Base-by-base conservation (phyloP, 2,329 filamentous ascomycete genomes). In the Bipolaris cookei region DNA sequence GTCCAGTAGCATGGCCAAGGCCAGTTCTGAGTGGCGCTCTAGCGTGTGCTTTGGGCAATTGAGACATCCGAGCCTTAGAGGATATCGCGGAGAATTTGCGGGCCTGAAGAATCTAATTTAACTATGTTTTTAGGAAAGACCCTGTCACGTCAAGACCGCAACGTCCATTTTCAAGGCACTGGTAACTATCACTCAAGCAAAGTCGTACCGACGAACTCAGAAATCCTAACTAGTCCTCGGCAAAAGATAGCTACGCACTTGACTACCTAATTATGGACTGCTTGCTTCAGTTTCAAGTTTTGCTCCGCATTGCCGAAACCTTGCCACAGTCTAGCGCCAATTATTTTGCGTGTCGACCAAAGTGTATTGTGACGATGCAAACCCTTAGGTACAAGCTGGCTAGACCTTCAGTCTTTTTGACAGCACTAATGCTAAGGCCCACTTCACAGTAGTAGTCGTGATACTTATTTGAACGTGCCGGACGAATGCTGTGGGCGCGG, bases 21-120 rank as follows among this genome's bases (percentile, higher is more conserved):
- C 28, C 38, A 35, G 41, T 43, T 13, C 35, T 20, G 30, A 28
- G 35, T 35, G 53, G 46, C 25, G 48, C 28, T 14, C 34, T 56
- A 49, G 54, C 49, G 44, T 10, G 18, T 20, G 37, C 10, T 47
- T 25, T 46, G 44, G 54, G 34, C 49, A 20, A 39, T 20, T 41
- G 28, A 34, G 38, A 41, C 18, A 47, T 43, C 57, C 49, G 23
- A 54, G 46, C 41, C 44, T 23, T 48, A n/a, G 51, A 25, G 10
- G 41, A 51, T 32, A 50, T 42, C 46, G 57, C 41, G 49, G 54
- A 60, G 44, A 45, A 54, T 60, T 60, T 52, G 39, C 51, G 51
- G 39, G 37, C 25, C 28, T 23, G 8, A 21, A 48, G 34, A 4
- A 16, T 21, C 32, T 8, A 14, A 14, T 38, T 38, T 16, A 21